Percentiles rank a stretch among this genome's conserved stretches.
These are phyloP conservation scores for Alternaria sp. DNA, from an alignment of 2,329 filamentous ascomycete genomes.

Conservation along the genomic window DNA sequence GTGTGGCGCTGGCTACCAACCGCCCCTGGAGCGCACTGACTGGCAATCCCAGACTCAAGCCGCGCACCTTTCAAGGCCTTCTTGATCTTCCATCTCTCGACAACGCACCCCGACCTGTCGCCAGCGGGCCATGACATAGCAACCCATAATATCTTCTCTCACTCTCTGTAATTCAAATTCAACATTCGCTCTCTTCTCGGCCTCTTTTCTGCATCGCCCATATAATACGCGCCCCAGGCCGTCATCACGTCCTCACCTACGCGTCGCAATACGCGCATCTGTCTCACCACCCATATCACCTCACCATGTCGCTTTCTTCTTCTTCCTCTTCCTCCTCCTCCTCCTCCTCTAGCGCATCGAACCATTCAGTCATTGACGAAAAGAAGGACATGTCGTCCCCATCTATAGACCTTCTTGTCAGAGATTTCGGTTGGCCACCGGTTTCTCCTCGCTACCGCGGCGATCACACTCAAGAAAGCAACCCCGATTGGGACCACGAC, in stretches of 20 bases:
- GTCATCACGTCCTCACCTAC: conserved; percentile 13
- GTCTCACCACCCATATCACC: conserved; percentile 5
- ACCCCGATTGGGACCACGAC: conserved; percentile 38
- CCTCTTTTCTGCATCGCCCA: conserved; percentile 1
- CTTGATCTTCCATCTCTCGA: conserved; percentile 1
- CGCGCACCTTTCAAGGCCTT: conserved; percentile 19
- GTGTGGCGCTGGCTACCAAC: conserved; percentile 18
- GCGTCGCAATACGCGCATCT: conserved; percentile 11
- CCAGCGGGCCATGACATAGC: conserved; percentile 16
- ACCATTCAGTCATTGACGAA: conserved; percentile 25
- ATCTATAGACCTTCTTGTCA: conserved; percentile 21
- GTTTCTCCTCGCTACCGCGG: conserved; percentile 36
- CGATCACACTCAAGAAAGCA: conserved; percentile 40
- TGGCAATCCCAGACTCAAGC: conserved; percentile 13
- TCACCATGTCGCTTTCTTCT: conserved; percentile 21
- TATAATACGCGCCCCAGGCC: conserved; percentile 8
- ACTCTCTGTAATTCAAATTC: conserved; percentile 2
- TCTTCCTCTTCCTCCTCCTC: conserved; percentile 14
- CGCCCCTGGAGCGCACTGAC: conserved; percentile 28
- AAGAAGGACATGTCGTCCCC: conserved; percentile 19
- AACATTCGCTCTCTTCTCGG: background rate
- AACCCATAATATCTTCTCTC: background rate
- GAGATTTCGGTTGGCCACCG: conserved; percentile 37
- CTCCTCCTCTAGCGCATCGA: conserved; percentile 20
- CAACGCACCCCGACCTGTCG: conserved; percentile 10